A percentile compares a stretch with the other conserved stretches of the same genome.
Evolutionary conservation across 768 basidiomycete species (phyloP).

Genomic region (Solioccasus polychromus): DNA sequence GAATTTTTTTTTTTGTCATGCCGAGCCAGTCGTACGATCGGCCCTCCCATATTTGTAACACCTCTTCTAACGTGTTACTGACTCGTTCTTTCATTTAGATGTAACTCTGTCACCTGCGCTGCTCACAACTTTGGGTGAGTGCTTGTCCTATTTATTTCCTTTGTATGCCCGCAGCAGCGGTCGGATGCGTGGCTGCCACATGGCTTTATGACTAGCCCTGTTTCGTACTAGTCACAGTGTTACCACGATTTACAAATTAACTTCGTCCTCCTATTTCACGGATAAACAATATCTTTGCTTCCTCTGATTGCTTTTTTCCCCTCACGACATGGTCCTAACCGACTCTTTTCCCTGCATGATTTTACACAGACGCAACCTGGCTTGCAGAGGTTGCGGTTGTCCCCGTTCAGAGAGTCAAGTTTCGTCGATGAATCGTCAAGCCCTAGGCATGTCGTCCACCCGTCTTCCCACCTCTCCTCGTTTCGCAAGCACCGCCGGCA

Average conservation of each 20-base stretch:
- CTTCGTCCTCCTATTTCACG: conserved; percentile 27
- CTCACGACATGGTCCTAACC: conserved; percentile 39
- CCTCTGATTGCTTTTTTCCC: not conserved
- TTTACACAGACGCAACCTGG: conserved; percentile 65
- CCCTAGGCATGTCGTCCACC: conserved; percentile 20
- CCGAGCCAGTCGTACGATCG: no score
- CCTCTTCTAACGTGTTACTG: conserved; percentile 6
- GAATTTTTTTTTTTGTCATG: conserved; percentile 11
- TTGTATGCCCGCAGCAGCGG: conserved; percentile 5
- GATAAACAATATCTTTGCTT: conserved; percentile 8
- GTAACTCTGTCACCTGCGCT: conserved; percentile 63
- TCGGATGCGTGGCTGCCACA: not conserved
- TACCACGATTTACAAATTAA: conserved; percentile 25
- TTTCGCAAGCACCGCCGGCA: conserved; percentile 19
- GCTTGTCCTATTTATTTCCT: conserved; percentile 9
- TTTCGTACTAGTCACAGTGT: conserved; percentile 19
- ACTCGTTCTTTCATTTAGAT: conserved; percentile 41
- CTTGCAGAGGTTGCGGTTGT: conserved; percentile 76
- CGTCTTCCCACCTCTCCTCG: conserved; percentile 26
- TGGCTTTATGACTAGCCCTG: conserved; percentile 6
- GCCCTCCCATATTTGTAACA: conserved; percentile 6
- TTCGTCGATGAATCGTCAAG: conserved; percentile 31
- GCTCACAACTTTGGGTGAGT: conserved; percentile 87
- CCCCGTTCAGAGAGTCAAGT: conserved; percentile 44
- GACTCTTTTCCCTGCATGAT: conserved; percentile 49